A percentile compares a stretch with the other conserved stretches of the same genome.
phyloP scores from a whole-genome alignment of 225 moss, liverwort and hornwort genomes.

The Bryum argenteum region DNA sequence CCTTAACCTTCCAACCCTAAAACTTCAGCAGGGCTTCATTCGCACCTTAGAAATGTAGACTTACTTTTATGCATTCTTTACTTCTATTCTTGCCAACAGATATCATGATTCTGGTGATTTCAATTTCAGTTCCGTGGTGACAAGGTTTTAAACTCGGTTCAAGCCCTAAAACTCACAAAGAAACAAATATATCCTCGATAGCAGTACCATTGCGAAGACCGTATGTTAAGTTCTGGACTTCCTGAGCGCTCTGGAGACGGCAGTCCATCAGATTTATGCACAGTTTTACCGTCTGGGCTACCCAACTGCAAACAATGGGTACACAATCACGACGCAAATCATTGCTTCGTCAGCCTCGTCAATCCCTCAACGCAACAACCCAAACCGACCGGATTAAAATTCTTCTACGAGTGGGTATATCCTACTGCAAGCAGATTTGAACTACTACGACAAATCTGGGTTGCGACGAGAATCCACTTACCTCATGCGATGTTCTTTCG shows the following conservation, averaged over 20 bases:
- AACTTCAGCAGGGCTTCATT: neutral
- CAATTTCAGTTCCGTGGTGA: no score
- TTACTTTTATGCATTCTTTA: no score
- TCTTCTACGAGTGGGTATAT: no score
- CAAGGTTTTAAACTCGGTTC: neutral
- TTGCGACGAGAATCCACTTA: neutral
- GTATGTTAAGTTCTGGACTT: constrained; percentile 54
- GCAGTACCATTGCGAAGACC: constrained; percentile 55
- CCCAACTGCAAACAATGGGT: constrained; percentile 47
- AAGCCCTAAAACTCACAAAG: constrained; percentile 1
- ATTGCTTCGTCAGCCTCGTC: neutral
- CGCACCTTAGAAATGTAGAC: no score
- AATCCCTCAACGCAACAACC: neutral
- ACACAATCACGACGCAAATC: constrained; percentile 24
- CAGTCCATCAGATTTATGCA: constrained; percentile 41
- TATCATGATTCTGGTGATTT: no score
- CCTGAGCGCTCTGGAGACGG: constrained; percentile 64
- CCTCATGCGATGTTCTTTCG: constrained; percentile 35
- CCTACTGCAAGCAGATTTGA: neutral
- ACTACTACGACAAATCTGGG: neutral
- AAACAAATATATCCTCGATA: constrained; percentile 18
- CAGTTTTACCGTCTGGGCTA: constrained; percentile 32
- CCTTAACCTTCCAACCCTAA: neutral
- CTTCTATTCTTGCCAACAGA: no score
- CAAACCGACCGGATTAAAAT: no score